Evolutionary conservation across 1,284 basidiomycete species (phyloP).

Genomic region (Neolentinus lepideus): DNA sequence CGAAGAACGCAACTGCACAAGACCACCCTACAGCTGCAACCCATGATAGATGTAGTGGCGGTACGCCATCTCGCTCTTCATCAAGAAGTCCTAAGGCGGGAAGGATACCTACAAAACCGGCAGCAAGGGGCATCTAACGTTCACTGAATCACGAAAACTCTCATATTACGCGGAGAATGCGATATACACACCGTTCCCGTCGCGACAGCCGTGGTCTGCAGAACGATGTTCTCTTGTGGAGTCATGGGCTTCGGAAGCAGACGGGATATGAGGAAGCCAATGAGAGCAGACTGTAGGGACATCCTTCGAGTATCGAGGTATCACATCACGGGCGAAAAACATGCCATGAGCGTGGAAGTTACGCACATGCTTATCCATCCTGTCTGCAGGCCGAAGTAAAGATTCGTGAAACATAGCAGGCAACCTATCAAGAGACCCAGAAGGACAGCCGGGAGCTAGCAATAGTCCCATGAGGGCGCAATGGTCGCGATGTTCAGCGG

Average conservation of each 20-base stretch:
- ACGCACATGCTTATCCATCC: slow-evolving; percentile 70
- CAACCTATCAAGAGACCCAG: slow-evolving; percentile 66
- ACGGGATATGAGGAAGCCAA: slow-evolving; percentile 84
- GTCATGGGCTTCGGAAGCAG: slow-evolving; percentile 69
- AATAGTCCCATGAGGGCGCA: not conserved
- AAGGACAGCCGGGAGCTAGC: slow-evolving; percentile 38
- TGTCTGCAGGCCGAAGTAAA: slow-evolving; percentile 73
- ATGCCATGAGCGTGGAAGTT: not conserved
- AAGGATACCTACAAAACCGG: slow-evolving; percentile 92
- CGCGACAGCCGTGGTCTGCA: slow-evolving; percentile 94
- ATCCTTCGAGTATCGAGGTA: slow-evolving; percentile 54
- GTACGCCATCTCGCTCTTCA: slow-evolving; percentile 67
- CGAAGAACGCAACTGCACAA: slow-evolving; percentile 87
- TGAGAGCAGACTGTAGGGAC: slow-evolving; percentile 89
- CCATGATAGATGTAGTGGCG: slow-evolving; percentile 73
- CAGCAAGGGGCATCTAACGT: slow-evolving; percentile 77
- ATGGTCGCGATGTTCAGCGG: not conserved
- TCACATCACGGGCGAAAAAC: not conserved
- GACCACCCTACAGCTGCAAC: slow-evolving; percentile 76
- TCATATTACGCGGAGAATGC: not conserved
- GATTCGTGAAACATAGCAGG: slow-evolving; percentile 69
- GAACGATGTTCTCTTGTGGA: slow-evolving; percentile 86
- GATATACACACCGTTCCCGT: slow-evolving; percentile 58
- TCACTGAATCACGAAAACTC: not conserved
- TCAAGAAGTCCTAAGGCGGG: slow-evolving; percentile 82